Evolutionary conservation across 2,329 filamentous ascomycete species (phyloP).

Genomic region (Calonectria hongkongensis): DNA sequence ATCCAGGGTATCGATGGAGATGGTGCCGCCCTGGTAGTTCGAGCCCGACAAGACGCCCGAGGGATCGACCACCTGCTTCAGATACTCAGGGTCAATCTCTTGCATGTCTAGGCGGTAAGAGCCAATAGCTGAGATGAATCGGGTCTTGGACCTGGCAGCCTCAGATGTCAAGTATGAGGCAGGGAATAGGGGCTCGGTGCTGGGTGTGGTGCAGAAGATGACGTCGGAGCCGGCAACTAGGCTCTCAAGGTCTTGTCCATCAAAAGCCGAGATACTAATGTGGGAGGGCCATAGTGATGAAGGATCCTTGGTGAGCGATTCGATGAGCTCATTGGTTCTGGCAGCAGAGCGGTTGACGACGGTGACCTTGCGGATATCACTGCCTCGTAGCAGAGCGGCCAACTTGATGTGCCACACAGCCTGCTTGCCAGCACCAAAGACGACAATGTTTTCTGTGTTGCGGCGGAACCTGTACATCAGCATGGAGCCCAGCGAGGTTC

Average conservation of each 20-base stretch:
- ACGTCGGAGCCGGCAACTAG: slow-evolving; percentile 52
- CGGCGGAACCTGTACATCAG: slow-evolving; percentile 69
- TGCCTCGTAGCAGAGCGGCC: slow-evolving; percentile 71
- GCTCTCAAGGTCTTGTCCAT: slow-evolving; percentile 41
- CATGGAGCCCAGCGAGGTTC: slow-evolving; percentile 78
- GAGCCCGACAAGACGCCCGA: slow-evolving; percentile 28
- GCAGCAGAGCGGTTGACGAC: slow-evolving; percentile 58
- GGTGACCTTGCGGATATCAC: slow-evolving; percentile 54
- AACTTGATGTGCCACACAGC: slow-evolving; percentile 84
- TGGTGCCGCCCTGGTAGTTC: slow-evolving; percentile 38
- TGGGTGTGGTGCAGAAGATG: slow-evolving; percentile 58
- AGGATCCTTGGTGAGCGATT: slow-evolving; percentile 39
- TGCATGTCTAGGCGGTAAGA: slow-evolving; percentile 59
- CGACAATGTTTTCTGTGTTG: slow-evolving; percentile 69
- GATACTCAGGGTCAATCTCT: slow-evolving; percentile 56
- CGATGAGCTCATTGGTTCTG: slow-evolving; percentile 49
- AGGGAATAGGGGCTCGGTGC: slow-evolving; percentile 55
- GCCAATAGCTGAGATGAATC: slow-evolving; percentile 57
- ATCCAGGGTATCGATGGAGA: slow-evolving; percentile 55
- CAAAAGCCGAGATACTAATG: slow-evolving; percentile 43
- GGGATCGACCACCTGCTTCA: slow-evolving; percentile 50
- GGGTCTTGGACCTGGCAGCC: slow-evolving; percentile 49
- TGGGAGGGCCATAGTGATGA: slow-evolving; percentile 43
- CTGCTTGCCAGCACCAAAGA: slow-evolving; percentile 83
- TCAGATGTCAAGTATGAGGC: slow-evolving; percentile 47